These are phyloP conservation scores for Mycena rosella DNA, from an alignment of 768 basidiomycete species.

Conservation along the genomic window DNA sequence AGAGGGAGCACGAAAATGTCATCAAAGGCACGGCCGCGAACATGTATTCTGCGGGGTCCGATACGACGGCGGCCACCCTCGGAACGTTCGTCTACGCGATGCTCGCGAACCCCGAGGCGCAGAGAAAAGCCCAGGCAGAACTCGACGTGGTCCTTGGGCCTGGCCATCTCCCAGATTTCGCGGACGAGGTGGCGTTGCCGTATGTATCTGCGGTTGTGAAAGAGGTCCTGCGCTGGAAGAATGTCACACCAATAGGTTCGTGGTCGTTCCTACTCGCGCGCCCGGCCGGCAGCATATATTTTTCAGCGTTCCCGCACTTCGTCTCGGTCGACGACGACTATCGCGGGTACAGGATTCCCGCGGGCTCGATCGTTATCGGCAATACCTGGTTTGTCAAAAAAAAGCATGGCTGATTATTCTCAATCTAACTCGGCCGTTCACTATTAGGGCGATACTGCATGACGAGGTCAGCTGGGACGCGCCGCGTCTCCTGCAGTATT, in stretches of 20 bases:
- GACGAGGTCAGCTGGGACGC: too few relatives aligned
- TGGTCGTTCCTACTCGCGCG: too few relatives aligned
- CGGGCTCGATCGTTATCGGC: conserved; percentile 19
- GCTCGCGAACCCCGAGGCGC: conserved; percentile 43
- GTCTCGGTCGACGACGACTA: conserved; percentile 34
- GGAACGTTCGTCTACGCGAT: conserved; percentile 48
- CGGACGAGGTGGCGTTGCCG: conserved; percentile 8
- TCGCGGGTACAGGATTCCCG: conserved; percentile 33
- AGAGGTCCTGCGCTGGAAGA: conserved; percentile 14
- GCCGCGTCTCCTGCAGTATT: too few relatives aligned
- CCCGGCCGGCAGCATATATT: not conserved
- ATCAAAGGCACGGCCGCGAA: too few relatives aligned
- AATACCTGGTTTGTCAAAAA: conserved; percentile 17
- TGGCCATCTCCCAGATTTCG: conserved; percentile 3
- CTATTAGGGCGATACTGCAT: conserved; percentile 15
- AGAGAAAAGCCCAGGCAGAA: conserved; percentile 46
- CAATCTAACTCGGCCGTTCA: too few relatives aligned
- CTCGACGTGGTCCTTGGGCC: conserved; percentile 43
- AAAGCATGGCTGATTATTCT: not conserved
- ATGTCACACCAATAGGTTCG: not conserved
- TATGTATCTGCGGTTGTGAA: conserved; percentile 20
- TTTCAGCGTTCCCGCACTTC: conserved; percentile 28
- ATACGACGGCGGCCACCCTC: too few relatives aligned
- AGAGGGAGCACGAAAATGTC: too few relatives aligned
- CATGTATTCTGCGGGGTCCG: too few relatives aligned